A percentile compares a stretch with the other conserved stretches of the same genome.
Evolutionary conservation across 139 green algal genomes (phyloP).

Genomic region (Closterium sp.): DNA sequence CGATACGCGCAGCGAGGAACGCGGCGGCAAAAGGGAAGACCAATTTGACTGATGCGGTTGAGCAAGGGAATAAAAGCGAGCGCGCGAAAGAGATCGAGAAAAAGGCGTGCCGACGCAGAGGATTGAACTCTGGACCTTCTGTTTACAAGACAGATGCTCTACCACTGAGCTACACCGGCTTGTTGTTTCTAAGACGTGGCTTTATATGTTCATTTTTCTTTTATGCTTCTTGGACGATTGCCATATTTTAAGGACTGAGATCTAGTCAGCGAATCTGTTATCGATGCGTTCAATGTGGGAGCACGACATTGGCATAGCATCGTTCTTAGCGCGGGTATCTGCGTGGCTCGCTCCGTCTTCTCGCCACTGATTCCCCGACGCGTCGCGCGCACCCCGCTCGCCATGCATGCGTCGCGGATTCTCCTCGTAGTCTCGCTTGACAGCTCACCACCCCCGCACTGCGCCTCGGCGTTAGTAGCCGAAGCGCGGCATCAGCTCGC

Average conservation of each 20-base stretch:
- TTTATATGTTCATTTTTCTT: too few species aligned
- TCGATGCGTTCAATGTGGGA: neutral
- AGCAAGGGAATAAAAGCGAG: neutral
- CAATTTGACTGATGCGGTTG: neutral
- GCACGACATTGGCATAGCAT: neutral
- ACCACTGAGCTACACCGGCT: neutral
- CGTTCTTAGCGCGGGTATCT: neutral
- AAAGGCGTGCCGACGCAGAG: neutral
- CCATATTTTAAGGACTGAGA: too few species aligned
- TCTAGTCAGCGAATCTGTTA: too few species aligned
- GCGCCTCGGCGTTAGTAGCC: neutral
- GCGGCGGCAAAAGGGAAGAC: neutral
- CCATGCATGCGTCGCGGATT: neutral
- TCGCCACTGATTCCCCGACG: too few species aligned
- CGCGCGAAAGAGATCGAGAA: too few species aligned
- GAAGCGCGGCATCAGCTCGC: neutral
- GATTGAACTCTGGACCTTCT: neutral
- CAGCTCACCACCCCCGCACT: neutral
- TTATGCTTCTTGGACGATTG: too few species aligned
- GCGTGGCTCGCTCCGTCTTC: too few species aligned
- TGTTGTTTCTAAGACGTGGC: too few species aligned
- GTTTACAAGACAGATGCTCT: neutral
- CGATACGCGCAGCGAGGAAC: neutral
- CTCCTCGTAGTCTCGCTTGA: neutral
- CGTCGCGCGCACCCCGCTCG: too few species aligned